Evolutionary conservation across 441 rosid genomes (phyloP).

Genomic region (Pelargonium myrrhifolium): DNA sequence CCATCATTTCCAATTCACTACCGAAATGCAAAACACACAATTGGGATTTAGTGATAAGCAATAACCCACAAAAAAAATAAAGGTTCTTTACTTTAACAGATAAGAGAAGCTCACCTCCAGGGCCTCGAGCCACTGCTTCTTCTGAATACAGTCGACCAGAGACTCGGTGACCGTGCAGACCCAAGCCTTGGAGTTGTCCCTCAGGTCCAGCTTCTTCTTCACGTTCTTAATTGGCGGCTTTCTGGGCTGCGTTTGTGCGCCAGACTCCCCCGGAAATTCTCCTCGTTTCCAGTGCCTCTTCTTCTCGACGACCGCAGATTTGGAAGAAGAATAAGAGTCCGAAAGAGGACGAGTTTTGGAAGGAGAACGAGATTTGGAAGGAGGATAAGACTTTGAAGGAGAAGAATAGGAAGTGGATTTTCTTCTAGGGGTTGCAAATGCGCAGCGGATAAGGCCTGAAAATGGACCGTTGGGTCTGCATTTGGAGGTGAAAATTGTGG

Average conservation of each 20-base stretch:
- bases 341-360: neutral
- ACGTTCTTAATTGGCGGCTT: constrained; percentile 56
- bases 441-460: constrained; percentile 24
- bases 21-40: neutral
- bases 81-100: neutral
- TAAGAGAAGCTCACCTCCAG: constrained; percentile 43
- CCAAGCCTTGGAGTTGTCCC: constrained; percentile 58
- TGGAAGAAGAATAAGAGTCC: constrained; percentile 13
- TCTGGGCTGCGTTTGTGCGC: constrained; percentile 22
- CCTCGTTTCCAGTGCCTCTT: constrained; percentile 75
- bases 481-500: constrained; percentile 12
- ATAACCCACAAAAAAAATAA: neutral
- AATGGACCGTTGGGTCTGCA: neutral
- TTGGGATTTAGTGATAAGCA: neutral
- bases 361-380: neutral
- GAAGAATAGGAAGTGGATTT: neutral
- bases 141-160: constrained; percentile 57
- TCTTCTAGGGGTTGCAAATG: constrained; percentile 21
- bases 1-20: too few species aligned
- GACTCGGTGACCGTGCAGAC: constrained; percentile 66
- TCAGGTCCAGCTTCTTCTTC: constrained; percentile 65
- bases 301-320: constrained; percentile 29
- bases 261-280: constrained; percentile 59
- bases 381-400: neutral
- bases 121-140: constrained; percentile 71